Conservation (phyloP, 2,329 filamentous ascomycete genomes). For the Fusarium irregulare region DNA sequence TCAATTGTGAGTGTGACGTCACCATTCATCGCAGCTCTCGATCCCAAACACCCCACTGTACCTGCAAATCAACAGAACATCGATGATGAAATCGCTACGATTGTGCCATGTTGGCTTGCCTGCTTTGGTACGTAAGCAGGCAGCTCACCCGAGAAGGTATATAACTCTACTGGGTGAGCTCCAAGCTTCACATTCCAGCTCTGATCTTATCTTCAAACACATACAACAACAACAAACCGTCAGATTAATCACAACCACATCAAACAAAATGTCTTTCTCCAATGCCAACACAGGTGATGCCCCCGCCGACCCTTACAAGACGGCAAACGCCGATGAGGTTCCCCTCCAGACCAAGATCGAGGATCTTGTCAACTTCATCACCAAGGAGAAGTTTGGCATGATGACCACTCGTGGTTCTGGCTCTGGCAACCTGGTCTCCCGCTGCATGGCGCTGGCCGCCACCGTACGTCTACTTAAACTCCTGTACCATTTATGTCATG, state of each 20-base stretch:
- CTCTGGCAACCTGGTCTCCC: conserved; percentile 76
- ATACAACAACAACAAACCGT: conserved; percentile 14
- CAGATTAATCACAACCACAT: not conserved
- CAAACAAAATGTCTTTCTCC: conserved; percentile 54
- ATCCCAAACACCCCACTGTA: conserved; percentile 23
- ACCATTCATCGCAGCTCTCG: conserved; percentile 32
- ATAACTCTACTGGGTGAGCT: conserved; percentile 25
- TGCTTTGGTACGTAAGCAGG: conserved; percentile 27
- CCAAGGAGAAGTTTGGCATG: conserved; percentile 84
- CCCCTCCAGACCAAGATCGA: conserved; percentile 80
- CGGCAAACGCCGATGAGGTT: conserved; percentile 73
- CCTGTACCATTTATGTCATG: not conserved
- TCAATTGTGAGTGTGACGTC: conserved; percentile 30
- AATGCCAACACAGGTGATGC: conserved; percentile 72
- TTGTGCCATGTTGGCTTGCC: conserved; percentile 35
- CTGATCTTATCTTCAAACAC: conserved; percentile 24
- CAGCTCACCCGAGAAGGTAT: conserved; percentile 24
- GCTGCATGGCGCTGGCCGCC: conserved; percentile 86
- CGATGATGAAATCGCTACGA: conserved; percentile 47
- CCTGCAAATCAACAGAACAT: conserved; percentile 26
- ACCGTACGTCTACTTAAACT: conserved; percentile 64
- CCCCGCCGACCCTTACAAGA: conserved; percentile 81
- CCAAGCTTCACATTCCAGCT: conserved; percentile 6
- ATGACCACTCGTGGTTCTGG: conserved; percentile 80
- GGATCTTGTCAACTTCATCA: conserved; percentile 77